A percentile compares a stretch with the other conserved stretches of the same genome.
Evolutionary conservation across 1,284 basidiomycete genomes (phyloP).

Genomic region (Trichosporon asahii): DNA sequence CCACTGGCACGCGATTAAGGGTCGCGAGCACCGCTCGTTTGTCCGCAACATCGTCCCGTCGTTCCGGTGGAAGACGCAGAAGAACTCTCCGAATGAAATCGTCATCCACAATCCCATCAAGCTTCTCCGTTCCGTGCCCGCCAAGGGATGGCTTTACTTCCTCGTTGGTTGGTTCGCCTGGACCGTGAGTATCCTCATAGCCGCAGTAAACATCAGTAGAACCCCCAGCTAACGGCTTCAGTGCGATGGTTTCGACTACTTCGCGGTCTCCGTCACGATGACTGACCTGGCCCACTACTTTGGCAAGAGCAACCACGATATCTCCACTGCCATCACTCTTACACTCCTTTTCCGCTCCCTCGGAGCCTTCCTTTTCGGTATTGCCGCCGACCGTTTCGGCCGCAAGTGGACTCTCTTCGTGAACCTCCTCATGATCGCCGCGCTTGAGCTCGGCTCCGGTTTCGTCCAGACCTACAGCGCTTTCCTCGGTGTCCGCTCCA

Average conservation of each 20-base stretch:
- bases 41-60: not conserved
- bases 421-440: constrained; percentile 67
- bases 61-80: constrained; percentile 7
- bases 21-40: not conserved
- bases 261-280: constrained; percentile 19
- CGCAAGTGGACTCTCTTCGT: constrained; percentile 80
- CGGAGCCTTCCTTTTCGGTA: constrained; percentile 77
- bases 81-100: constrained; percentile 1
- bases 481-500: constrained; percentile 57
- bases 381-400: constrained; percentile 70
- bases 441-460: constrained; percentile 69
- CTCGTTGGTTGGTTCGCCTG: constrained; percentile 2
- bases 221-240: not conserved
- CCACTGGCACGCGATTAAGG: constrained; percentile 6
- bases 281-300: constrained; percentile 16
- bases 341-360: constrained; percentile 85
- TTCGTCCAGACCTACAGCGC: constrained; percentile 53
- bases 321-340: constrained; percentile 76
- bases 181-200: not conserved
- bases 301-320: constrained; percentile 29
- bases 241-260: constrained; percentile 9
- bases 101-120: constrained; percentile 6
- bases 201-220: not conserved
- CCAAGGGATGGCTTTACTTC: not conserved
- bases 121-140: not conserved